Percentiles rank a stretch among this genome's conserved stretches.
Evolutionary conservation across 2,329 filamentous ascomycete species (phyloP).

Genomic region (Penicillium palitans): DNA sequence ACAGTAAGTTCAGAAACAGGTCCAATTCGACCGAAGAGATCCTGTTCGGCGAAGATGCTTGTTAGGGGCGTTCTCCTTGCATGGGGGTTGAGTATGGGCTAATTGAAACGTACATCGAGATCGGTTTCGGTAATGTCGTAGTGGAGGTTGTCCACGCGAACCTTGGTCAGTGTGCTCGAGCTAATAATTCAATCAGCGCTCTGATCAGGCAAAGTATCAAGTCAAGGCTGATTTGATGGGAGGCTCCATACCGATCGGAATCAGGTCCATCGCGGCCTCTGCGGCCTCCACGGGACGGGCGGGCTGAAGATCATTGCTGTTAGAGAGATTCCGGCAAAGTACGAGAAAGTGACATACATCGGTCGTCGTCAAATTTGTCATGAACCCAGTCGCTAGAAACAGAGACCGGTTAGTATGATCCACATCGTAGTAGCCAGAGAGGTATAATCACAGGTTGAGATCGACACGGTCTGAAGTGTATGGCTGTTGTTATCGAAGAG

Average conservation of each 20-base stretch:
- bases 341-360: constrained; percentile 43
- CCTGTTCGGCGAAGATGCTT: constrained; percentile 52
- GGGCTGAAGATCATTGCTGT: constrained; percentile 31
- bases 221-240: neutral
- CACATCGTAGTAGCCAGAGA: neutral
- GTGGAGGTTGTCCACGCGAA: constrained; percentile 86
- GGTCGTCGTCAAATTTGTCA: constrained; percentile 78
- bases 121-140: constrained; percentile 88
- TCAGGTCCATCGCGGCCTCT: constrained; percentile 40
- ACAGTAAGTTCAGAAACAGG: constrained; percentile 68
- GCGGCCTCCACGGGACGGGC: constrained; percentile 47
- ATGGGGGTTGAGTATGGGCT: neutral
- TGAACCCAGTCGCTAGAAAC: constrained; percentile 85
- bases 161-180: constrained; percentile 62
- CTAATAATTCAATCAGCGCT: constrained; percentile 40
- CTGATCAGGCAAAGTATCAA: neutral
- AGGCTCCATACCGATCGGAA: constrained; percentile 36
- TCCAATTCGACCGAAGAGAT: constrained; percentile 77
- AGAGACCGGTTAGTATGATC: constrained; percentile 11
- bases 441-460: constrained; percentile 44
- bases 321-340: constrained; percentile 20
- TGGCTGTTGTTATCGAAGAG: constrained; percentile 43
- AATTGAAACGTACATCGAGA: constrained; percentile 62
- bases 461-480: constrained; percentile 48
- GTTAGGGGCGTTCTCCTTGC: neutral